phyloP scores from a whole-genome alignment of 148 eudicot species.

The Cornus kousa region DNA sequence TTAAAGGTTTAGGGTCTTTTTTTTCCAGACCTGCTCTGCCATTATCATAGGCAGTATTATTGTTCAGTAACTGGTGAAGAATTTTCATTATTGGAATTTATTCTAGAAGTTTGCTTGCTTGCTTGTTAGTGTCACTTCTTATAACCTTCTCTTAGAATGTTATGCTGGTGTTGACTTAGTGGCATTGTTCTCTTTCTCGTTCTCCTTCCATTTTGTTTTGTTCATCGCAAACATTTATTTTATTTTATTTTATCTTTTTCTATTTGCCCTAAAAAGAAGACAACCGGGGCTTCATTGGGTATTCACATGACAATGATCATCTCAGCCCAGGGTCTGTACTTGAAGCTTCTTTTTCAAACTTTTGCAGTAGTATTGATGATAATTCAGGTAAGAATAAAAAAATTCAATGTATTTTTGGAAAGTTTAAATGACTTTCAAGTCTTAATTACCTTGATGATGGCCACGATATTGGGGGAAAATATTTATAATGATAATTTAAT shows the following conservation, averaged over 20 bases:
- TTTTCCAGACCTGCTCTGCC: neutral
- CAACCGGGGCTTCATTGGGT: slow-evolving; percentile 23
- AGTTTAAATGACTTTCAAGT: too few species aligned
- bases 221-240: neutral
- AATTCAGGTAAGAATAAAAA: slow-evolving; percentile 58
- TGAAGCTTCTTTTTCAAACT: slow-evolving; percentile 75
- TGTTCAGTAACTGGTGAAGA: neutral
- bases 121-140: neutral
- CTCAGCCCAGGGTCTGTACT: slow-evolving; percentile 89
- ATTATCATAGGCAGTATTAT: neutral
- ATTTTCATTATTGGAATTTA: neutral
- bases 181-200: neutral
- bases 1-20: too few species aligned
- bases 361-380: slow-evolving; percentile 76
- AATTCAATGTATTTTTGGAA: too few species aligned
- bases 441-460: neutral
- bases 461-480: neutral
- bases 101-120: neutral
- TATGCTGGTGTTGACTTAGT: neutral
- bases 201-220: neutral
- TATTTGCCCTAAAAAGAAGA: slow-evolving; percentile 24
- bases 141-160: neutral
- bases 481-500: neutral
- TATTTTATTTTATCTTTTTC: neutral
- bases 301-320: slow-evolving; percentile 32